Percentiles rank a stretch among this genome's conserved stretches.
These are phyloP conservation scores for Gossypium trilobum DNA, from an alignment of 441 rosid species.

Conservation along the genomic window DNA sequence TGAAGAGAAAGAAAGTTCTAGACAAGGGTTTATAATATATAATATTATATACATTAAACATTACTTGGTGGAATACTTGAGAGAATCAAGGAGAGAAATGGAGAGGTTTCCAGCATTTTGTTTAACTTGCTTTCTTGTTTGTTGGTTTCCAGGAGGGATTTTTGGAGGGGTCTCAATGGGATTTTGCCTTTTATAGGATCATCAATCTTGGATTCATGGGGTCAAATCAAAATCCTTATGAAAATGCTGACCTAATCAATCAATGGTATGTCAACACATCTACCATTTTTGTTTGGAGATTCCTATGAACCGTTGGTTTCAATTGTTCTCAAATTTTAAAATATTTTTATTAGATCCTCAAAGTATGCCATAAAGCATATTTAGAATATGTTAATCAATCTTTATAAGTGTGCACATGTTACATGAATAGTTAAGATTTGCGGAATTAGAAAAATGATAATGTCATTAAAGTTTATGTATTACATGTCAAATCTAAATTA, in stretches of 20 bases:
- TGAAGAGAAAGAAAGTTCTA: slow-evolving; percentile 11
- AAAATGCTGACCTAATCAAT: neutral
- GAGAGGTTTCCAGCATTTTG: slow-evolving; percentile 14
- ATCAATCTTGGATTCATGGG: neutral
- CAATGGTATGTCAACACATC: neutral
- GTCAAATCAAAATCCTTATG: neutral
- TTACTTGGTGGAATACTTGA: neutral
- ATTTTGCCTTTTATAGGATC: neutral
- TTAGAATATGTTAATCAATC: too few relatives aligned
- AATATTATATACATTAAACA: neutral
- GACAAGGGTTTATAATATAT: slow-evolving; percentile 1
- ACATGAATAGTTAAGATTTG: too few relatives aligned
- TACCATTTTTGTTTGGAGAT: neutral
- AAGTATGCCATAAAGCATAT: too few relatives aligned
- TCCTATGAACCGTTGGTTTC: neutral
- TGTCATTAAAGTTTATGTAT: too few relatives aligned
- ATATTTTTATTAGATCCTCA: too few relatives aligned
- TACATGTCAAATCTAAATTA: too few relatives aligned
- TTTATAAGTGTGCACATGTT: too few relatives aligned
- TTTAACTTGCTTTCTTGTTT: neutral
- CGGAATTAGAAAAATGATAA: too few relatives aligned
- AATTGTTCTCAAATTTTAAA: neutral
- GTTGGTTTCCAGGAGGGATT: neutral
- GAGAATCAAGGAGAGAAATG: slow-evolving; percentile 3
- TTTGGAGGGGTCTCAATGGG: neutral